Evolutionary conservation across 495 filamentous ascomycete genomes (phyloP).

Genomic region (Staphylotrichum tortipilum): DNA sequence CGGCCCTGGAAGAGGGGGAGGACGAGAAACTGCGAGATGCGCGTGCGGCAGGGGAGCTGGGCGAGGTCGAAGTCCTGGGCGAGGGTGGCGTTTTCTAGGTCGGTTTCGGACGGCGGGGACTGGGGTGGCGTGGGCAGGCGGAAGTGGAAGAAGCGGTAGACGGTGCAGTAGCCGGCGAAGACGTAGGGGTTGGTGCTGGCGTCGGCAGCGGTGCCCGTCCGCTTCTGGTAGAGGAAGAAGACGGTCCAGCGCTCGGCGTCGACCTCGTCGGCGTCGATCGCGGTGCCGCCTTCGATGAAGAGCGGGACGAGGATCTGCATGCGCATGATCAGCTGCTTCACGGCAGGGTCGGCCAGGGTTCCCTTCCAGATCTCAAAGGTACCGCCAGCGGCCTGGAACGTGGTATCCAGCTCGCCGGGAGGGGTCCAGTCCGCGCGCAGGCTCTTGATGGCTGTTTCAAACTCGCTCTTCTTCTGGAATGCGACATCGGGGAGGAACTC

Average conservation of each 20-base stretch:
- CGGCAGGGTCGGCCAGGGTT: conserved; percentile 41
- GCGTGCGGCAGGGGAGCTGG: conserved; percentile 54
- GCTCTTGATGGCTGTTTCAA: conserved; percentile 48
- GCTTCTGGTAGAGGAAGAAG: conserved; percentile 71
- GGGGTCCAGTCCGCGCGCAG: conserved; percentile 51
- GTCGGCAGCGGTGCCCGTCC: conserved; percentile 33
- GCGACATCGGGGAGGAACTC: conserved; percentile 61
- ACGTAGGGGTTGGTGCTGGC: conserved; percentile 51
- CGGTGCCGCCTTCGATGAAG: conserved; percentile 83
- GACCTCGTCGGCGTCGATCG: conserved; percentile 61
- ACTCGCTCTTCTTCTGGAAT: conserved; percentile 52
- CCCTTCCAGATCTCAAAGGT: conserved; percentile 48
- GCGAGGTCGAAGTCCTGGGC: conserved; percentile 23
- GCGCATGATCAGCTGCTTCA: conserved; percentile 60
- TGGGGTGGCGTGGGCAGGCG: conserved; percentile 20
- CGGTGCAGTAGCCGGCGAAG: conserved; percentile 78
- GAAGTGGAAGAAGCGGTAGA: conserved; percentile 73
- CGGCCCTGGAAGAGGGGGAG: conserved; percentile 77
- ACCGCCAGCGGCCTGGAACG: conserved; percentile 27
- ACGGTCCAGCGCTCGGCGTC: conserved; percentile 78
- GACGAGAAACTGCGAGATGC: conserved; percentile 92
- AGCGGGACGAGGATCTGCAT: conserved; percentile 77
- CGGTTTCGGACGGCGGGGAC: conserved; percentile 10
- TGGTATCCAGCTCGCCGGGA: conserved; percentile 41
- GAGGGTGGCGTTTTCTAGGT: conserved; percentile 19